These are phyloP conservation scores for Russula sp. DNA, from an alignment of 768 basidiomycete species.

Conservation along the genomic window DNA sequence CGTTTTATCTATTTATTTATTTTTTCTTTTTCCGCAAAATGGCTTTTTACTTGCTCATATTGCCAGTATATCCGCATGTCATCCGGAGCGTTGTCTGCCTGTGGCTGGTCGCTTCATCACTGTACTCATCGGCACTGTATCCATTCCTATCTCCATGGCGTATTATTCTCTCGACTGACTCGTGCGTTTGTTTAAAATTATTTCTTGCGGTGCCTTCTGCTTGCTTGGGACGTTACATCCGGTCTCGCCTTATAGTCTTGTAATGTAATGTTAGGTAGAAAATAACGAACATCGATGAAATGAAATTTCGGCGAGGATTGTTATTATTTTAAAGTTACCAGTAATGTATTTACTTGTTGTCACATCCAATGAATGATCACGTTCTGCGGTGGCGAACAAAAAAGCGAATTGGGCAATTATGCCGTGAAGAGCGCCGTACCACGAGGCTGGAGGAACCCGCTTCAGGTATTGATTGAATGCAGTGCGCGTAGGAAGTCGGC, in stretches of 20 bases:
- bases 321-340: conserved; percentile 14
- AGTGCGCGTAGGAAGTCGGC: conserved; percentile 2
- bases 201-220: conserved; percentile 28
- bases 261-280: conserved; percentile 33
- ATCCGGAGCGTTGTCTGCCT: conserved; percentile 28
- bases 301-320: neutral
- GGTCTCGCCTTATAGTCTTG: conserved; percentile 29
- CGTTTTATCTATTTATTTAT: conserved; percentile 32
- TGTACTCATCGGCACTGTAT: conserved; percentile 33
- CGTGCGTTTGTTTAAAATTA: conserved; percentile 30
- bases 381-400: conserved; percentile 9
- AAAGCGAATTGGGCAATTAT: conserved; percentile 4
- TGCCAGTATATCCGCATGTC: conserved; percentile 28
- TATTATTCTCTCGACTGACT: conserved; percentile 25
- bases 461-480: conserved; percentile 21
- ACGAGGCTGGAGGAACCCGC: conserved; percentile 3
- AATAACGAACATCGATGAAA: conserved; percentile 31
- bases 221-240: conserved; percentile 27
- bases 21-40: conserved; percentile 24
- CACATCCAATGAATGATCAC: neutral
- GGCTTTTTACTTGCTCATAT: conserved; percentile 25
- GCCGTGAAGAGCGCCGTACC: conserved; percentile 20
- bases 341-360: conserved; percentile 1
- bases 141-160: conserved; percentile 30
- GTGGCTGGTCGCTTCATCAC: conserved; percentile 28